These are phyloP conservation scores for Jackrogersella minutella DNA, from an alignment of 495 filamentous ascomycete species.

Conservation along the genomic window DNA sequence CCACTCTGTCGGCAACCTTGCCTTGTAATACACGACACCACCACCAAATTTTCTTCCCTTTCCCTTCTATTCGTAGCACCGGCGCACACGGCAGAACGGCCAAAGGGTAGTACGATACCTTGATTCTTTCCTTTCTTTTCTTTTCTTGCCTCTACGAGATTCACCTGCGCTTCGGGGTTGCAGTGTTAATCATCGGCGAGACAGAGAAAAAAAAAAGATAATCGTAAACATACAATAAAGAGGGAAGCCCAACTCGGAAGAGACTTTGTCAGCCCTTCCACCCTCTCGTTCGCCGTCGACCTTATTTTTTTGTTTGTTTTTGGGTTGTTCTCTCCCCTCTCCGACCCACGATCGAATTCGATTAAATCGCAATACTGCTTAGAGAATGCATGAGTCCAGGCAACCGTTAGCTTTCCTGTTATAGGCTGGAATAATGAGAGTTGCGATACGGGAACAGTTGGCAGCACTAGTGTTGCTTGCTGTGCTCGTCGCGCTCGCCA, in stretches of 20 bases:
- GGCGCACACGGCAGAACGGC: conserved; percentile 10
- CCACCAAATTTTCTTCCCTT: background rate
- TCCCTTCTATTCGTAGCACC: conserved; percentile 27
- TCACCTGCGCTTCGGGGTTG: conserved; percentile 25
- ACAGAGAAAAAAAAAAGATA: background rate
- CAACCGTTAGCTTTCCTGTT: conserved; percentile 35
- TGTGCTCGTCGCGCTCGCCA: conserved; percentile 69
- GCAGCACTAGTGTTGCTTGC: conserved; percentile 75
- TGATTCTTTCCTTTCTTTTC: background rate
- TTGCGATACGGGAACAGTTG: conserved; percentile 85
- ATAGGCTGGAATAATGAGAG: conserved; percentile 70
- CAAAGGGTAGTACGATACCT: conserved; percentile 18
- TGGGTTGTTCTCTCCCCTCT: background rate
- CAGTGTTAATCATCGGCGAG: conserved; percentile 16
- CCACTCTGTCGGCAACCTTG: conserved; percentile 7
- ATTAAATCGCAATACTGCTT: background rate
- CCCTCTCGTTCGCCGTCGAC: background rate
- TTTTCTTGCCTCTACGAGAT: background rate
- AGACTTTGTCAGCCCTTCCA: background rate
- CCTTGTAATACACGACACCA: background rate
- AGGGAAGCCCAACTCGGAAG: background rate
- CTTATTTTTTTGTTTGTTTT: background rate
- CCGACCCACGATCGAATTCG: conserved; percentile 24
- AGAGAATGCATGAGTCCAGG: conserved; percentile 36
- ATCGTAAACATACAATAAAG: background rate